Evolutionary conservation across 2,329 filamentous ascomycete genomes (phyloP).

Genomic region (Aspergillus sp.): DNA sequence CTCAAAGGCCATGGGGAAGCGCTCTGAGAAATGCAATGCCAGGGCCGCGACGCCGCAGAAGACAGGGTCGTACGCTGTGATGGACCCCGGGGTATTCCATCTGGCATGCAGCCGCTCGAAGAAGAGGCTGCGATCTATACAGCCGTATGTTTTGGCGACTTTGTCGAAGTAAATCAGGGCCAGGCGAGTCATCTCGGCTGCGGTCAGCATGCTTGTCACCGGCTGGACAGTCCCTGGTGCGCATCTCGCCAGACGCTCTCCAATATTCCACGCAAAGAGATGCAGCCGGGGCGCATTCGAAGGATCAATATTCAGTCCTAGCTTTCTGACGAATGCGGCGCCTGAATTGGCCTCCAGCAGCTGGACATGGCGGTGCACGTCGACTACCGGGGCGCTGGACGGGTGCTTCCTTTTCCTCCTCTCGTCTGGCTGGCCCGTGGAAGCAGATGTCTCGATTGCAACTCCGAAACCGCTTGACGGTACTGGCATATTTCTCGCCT

Average conservation of each 20-base stretch:
- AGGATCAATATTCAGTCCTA: constrained; percentile 54
- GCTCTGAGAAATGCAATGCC: constrained; percentile 52
- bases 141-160: constrained; percentile 54
- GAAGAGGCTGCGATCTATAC: constrained; percentile 36
- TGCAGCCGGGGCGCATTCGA: constrained; percentile 53
- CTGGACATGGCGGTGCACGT: not conserved
- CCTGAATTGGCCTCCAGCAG: constrained; percentile 56
- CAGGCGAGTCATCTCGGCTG: constrained; percentile 47
- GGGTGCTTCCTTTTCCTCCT: not conserved
- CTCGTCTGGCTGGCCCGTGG: not conserved
- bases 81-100: constrained; percentile 22
- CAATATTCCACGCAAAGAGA: constrained; percentile 57
- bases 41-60: constrained; percentile 55
- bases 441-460: too few relatives aligned
- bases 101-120: constrained; percentile 22
- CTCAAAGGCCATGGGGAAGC: constrained; percentile 43
- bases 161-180: constrained; percentile 52
- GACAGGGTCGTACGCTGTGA: constrained; percentile 45
- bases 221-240: constrained; percentile 17
- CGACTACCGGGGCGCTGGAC: not conserved
- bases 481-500: too few relatives aligned
- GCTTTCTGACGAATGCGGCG: constrained; percentile 53
- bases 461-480: too few relatives aligned
- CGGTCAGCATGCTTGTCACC: constrained; percentile 48
- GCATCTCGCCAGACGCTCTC: constrained; percentile 15